Evolutionary conservation across 2,329 filamentous ascomycete genomes (phyloP).

Genomic region (Capronia epimyces): DNA sequence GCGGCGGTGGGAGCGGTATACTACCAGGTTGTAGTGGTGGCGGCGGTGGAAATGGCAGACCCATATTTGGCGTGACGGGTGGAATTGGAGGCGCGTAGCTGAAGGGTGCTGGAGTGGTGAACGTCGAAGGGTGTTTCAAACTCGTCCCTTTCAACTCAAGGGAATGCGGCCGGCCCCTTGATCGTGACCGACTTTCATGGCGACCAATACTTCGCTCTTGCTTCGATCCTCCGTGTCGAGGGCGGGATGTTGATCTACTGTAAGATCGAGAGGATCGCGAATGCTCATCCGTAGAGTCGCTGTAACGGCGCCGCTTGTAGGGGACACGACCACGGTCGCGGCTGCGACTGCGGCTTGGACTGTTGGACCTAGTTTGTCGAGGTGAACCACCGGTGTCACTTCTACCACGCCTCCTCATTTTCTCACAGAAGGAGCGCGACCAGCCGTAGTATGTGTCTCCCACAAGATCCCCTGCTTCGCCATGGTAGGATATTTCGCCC

Average conservation of each 20-base stretch:
- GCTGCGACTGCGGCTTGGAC: conserved; percentile 38
- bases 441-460: conserved; percentile 83
- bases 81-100: conserved; percentile 21
- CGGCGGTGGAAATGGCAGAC: conserved; percentile 12
- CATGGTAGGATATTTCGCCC: conserved; percentile 61
- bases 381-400: conserved; percentile 18
- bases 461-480: conserved; percentile 60
- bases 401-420: conserved; percentile 58
- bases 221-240: conserved; percentile 8
- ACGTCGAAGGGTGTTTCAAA: background rate
- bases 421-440: conserved; percentile 73
- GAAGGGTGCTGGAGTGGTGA: background rate
- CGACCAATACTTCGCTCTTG: conserved; percentile 6
- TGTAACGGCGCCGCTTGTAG: conserved; percentile 38
- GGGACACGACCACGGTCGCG: conserved; percentile 45
- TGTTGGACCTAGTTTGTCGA: conserved; percentile 13
- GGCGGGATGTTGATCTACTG: conserved; percentile 31
- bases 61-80: conserved; percentile 17
- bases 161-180: conserved; percentile 22
- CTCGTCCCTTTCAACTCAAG: background rate
- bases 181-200: conserved; percentile 15
- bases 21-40: conserved; percentile 4
- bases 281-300: conserved; percentile 34
- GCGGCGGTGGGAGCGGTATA: conserved; percentile 17
- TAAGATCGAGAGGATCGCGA: conserved; percentile 28